Percentiles rank a stretch among this genome's conserved stretches.
Conservation (phyloP, 257 asterid genomes). For the Paraleonurus japonicus region DNA sequence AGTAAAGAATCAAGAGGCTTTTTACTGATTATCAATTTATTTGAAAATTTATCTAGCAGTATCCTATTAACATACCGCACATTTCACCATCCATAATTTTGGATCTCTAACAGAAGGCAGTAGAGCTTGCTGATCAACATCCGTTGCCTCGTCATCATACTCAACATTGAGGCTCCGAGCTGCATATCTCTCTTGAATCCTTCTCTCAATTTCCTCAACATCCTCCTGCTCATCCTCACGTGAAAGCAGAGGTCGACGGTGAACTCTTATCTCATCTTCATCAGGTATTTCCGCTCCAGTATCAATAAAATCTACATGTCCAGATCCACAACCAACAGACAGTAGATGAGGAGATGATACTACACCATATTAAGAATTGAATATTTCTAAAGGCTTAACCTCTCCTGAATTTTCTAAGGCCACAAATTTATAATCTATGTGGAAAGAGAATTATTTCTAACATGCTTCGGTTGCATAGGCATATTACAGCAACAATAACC, state of each 20-base stretch:
- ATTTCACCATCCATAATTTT: constrained; percentile 96
- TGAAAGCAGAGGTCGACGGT: constrained; percentile 76
- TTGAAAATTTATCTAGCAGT: neutral
- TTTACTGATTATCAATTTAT: neutral
- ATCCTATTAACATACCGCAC: constrained; percentile 67
- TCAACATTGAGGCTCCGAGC: constrained; percentile 56
- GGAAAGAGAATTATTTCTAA: neutral
- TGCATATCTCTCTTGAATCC: constrained; percentile 69
- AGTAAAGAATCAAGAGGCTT: neutral
- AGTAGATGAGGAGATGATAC: neutral
- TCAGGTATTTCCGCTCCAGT: constrained; percentile 69
- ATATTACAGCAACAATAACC: neutral
- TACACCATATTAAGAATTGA: neutral
- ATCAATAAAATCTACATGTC: constrained; percentile 67
- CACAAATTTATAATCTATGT: neutral
- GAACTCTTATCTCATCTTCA: constrained; percentile 62
- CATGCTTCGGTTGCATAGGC: neutral
- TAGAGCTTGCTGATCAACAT: constrained; percentile 97
- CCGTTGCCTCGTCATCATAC: constrained; percentile 88
- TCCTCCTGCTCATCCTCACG: constrained; percentile 89
- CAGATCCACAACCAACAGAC: constrained; percentile 22
- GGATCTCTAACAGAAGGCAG: constrained; percentile 98
- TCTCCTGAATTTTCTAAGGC: neutral
- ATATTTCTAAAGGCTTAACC: neutral
- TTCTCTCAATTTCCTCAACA: constrained; percentile 70